Conservation (phyloP, 2,329 filamentous ascomycete genomes). For the Monilinia laxa region DNA sequence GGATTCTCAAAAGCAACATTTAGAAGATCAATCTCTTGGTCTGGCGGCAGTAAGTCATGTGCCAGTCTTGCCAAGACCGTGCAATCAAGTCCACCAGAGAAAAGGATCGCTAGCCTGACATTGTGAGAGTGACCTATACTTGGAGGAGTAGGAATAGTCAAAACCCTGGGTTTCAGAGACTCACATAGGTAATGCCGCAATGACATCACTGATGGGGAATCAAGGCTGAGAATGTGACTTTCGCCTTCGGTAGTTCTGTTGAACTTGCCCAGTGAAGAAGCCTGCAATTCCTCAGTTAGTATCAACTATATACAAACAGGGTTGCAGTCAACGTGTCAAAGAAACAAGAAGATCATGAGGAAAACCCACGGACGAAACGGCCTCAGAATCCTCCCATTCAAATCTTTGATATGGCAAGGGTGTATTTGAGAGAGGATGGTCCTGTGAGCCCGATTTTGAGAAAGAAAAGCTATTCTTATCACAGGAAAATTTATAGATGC, state of each 20-base stretch:
- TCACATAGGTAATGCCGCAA: constrained; percentile 56
- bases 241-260: constrained; percentile 43
- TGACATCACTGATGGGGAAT: constrained; percentile 52
- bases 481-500: constrained; percentile 57
- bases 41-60: constrained; percentile 69
- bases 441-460: neutral
- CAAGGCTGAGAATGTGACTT: constrained; percentile 38
- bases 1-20: constrained; percentile 98
- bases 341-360: neutral
- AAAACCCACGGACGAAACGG: constrained; percentile 9
- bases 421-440: constrained; percentile 13
- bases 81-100: constrained; percentile 93
- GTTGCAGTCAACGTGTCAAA: neutral
- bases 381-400: constrained; percentile 24
- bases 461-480: constrained; percentile 1
- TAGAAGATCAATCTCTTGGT: constrained; percentile 77
- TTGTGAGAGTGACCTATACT: constrained; percentile 39
- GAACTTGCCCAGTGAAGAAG: constrained; percentile 35
- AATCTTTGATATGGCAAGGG: constrained; percentile 25
- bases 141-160: constrained; percentile 62
- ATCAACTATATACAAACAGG: neutral
- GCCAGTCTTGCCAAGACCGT: constrained; percentile 78
- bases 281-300: constrained; percentile 12
- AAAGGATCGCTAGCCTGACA: constrained; percentile 72
- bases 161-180: constrained; percentile 64